These are phyloP conservation scores for Xylaria cubensis DNA, from an alignment of 495 filamentous ascomycete genomes.

Conservation along the genomic window DNA sequence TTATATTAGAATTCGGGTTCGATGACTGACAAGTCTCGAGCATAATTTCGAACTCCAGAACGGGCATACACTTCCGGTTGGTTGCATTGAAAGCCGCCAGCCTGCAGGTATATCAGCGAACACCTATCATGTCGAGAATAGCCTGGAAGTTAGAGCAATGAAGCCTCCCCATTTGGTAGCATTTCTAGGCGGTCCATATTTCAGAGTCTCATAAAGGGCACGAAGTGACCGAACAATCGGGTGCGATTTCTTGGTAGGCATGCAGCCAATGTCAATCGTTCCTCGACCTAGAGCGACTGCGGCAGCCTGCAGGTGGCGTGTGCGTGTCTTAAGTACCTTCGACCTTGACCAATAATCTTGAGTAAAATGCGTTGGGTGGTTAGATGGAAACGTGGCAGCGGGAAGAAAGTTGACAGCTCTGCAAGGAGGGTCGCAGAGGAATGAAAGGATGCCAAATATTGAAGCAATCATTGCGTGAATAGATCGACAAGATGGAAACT, in stretches of 20 bases:
- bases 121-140: neutral
- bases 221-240: neutral
- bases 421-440: constrained; percentile 22
- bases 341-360: too few species aligned
- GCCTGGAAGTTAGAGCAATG: neutral
- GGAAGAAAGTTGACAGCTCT: constrained; percentile 21
- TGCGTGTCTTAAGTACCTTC: neutral
- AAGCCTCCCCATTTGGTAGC: neutral
- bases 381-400: constrained; percentile 20
- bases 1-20: neutral
- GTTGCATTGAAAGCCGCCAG: neutral
- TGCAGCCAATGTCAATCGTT: neutral
- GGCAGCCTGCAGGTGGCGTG: constrained; percentile 14
- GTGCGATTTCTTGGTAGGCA: constrained; percentile 1
- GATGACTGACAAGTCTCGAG: neutral
- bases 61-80: neutral
- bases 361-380: neutral
- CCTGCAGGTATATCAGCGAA: neutral
- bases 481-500: constrained; percentile 13
- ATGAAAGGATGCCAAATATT: constrained; percentile 8
- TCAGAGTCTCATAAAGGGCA: neutral
- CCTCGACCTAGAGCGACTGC: neutral
- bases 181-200: too few species aligned
- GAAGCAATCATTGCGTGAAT: constrained; percentile 18
- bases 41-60: neutral